Evolutionary conservation across 768 basidiomycete genomes (phyloP).

Genomic region (Obba rivulosa): DNA sequence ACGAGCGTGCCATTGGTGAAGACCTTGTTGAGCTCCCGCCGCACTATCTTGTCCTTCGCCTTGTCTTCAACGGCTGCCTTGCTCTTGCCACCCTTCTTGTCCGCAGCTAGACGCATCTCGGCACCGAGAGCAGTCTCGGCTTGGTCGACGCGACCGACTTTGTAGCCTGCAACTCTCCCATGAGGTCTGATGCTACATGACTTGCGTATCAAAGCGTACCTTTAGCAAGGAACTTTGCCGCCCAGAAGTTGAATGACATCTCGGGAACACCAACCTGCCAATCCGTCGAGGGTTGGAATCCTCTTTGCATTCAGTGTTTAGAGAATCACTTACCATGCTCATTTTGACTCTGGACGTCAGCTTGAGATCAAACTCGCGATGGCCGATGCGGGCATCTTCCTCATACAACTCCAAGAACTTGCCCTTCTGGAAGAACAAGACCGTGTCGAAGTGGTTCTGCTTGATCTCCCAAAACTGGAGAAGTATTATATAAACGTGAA

Average conservation of each 20-base stretch:
- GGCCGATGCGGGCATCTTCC: slow-evolving; percentile 89
- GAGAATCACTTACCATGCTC: slow-evolving; percentile 78
- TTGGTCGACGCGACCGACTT: slow-evolving; percentile 96
- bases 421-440: slow-evolving; percentile 98
- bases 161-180: slow-evolving; percentile 53
- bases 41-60: slow-evolving; percentile 80
- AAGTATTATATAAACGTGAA: background rate
- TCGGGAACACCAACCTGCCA: slow-evolving; percentile 91
- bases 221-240: slow-evolving; percentile 83
- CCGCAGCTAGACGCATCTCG: slow-evolving; percentile 87
- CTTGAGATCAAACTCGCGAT: slow-evolving; percentile 93
- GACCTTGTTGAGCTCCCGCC: slow-evolving; percentile 81
- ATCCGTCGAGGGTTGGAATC: background rate
- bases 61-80: slow-evolving; percentile 37
- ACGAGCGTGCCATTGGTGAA: slow-evolving; percentile 96
- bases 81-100: slow-evolving; percentile 47
- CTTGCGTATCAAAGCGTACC: slow-evolving; percentile 29
- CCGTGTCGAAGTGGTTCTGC: slow-evolving; percentile 95
- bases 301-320: too few species aligned
- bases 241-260: slow-evolving; percentile 89
- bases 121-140: slow-evolving; percentile 95
- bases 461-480: slow-evolving; percentile 69
- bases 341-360: slow-evolving; percentile 91
- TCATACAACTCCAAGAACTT: slow-evolving; percentile 95
- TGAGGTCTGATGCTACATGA: background rate